Evolutionary conservation across 495 filamentous ascomycete species (phyloP), one percentile per base, ranked within the genome.

Genomic region (Chlorociboria aeruginascens): DNA sequence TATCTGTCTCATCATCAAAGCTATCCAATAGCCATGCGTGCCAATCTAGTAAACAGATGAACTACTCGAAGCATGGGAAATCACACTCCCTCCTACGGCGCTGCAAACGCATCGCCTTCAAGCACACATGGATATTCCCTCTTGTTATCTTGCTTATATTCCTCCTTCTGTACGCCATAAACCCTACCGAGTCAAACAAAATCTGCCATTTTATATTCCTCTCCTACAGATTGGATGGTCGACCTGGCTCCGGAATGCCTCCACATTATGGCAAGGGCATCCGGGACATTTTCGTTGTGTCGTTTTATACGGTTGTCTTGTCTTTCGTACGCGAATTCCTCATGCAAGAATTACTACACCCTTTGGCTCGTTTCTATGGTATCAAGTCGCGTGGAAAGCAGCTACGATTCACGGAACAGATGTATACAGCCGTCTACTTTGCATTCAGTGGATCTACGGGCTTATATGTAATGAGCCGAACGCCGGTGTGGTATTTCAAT

Each of bases 401-500:
- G 43, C 72, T 83, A 8, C 81, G 90, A 14, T 96, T 93, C 72
- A 92, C 95, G 86, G 90, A 98, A 66, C 90, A 98, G 65, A 74
- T 82, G 50, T 98, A 98, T 69, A 95, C 89, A 3, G 89, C 86
- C 13, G 69, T 95, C 25, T 98, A 98, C 70, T 95, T 95, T 58
- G 76, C 64, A 8, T 58, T 95, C 44, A 78, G 90, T 48, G 86
- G 87, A 3, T 89, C 89, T 0, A 79, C 77, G 35, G 90, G 90
- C 35, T 64, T 96, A 62, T 96, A 82, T 54, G 83, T 96, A 49
- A 96, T 98, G 92, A 79, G 69, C 49, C 73, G 76, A 20, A 85
- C 86, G 6, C 81, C 87, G 6, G 76, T 98, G 16, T 98, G 90
- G 90, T 96, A 95, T 63, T 98, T 96, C 73, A 86, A 93, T 65